Evolutionary conservation across 306 rosid genomes (phyloP).

Genomic region (Chamaecrista fasciculata): DNA sequence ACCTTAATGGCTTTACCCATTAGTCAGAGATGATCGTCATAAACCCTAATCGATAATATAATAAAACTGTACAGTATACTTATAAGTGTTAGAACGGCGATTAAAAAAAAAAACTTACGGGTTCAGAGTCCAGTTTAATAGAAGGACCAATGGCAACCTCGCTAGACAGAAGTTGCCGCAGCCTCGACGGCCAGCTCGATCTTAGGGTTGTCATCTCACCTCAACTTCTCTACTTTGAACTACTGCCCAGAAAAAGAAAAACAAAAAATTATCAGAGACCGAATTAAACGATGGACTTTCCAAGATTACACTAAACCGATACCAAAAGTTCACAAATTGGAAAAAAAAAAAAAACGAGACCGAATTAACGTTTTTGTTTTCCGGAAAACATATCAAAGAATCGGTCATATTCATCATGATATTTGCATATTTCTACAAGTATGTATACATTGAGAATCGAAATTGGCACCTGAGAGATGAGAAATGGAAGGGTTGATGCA

Average conservation of each 20-base stretch:
- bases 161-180: conserved; percentile 77
- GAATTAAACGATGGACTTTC: conserved; percentile 24
- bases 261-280: background rate
- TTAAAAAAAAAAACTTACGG: conserved; percentile 47
- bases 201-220: conserved; percentile 72
- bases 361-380: background rate
- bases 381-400: background rate
- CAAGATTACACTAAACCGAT: conserved; percentile 21
- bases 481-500: conserved; percentile 37
- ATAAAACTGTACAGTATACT: background rate
- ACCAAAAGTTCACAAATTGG: background rate
- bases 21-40: conserved; percentile 17
- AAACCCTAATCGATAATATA: conserved; percentile 20
- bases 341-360: conserved; percentile 23
- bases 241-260: conserved; percentile 31
- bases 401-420: conserved; percentile 18
- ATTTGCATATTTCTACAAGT: background rate
- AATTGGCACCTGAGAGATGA: conserved; percentile 56
- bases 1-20: conserved; percentile 10
- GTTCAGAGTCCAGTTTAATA: conserved; percentile 68
- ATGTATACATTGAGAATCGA: background rate
- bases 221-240: conserved; percentile 58
- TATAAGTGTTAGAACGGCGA: background rate
- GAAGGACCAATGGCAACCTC: conserved; percentile 80
- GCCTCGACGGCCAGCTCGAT: conserved; percentile 87